A percentile compares a stretch with the other conserved stretches of the same genome.
Conservation (phyloP, 2,329 filamentous ascomycete species). For the Colletotrichum scovillei region DNA sequence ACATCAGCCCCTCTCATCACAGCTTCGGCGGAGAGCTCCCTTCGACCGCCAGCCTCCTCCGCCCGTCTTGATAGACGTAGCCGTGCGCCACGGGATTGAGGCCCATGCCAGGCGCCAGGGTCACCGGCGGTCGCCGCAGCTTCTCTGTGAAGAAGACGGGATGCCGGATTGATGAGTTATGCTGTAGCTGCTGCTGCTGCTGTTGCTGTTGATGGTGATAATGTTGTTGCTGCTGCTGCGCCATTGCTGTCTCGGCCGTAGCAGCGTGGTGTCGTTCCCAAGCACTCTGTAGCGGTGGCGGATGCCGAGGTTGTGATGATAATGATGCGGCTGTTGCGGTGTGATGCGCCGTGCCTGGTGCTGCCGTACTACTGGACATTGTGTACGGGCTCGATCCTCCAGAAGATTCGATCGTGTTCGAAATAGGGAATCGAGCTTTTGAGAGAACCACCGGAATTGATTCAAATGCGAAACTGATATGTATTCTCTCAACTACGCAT, state of each 20-base stretch:
- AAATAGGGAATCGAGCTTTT: not conserved
- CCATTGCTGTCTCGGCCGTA: not conserved
- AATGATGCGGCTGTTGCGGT: not conserved
- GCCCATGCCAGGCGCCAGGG: conserved; percentile 36
- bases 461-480: no score
- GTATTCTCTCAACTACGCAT: no score
- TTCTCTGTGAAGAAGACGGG: conserved; percentile 81
- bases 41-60: conserved; percentile 39
- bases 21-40: conserved; percentile 48
- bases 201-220: not conserved
- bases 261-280: conserved; percentile 42
- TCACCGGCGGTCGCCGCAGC: conserved; percentile 66
- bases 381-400: not conserved
- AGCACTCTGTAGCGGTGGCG: conserved; percentile 37
- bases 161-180: conserved; percentile 71
- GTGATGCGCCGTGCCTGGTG: conserved; percentile 19
- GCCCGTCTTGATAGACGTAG: conserved; percentile 67
- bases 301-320: conserved; percentile 1
- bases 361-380: not conserved
- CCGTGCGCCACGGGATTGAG: conserved; percentile 68
- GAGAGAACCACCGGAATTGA: no score
- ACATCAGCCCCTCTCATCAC: conserved; percentile 41
- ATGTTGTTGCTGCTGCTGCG: not conserved
- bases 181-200: conserved; percentile 38
- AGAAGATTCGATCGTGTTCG: no score